Evolutionary conservation across 2,329 filamentous ascomycete species (phyloP).

Genomic region (Paraconiothyrium sp.): DNA sequence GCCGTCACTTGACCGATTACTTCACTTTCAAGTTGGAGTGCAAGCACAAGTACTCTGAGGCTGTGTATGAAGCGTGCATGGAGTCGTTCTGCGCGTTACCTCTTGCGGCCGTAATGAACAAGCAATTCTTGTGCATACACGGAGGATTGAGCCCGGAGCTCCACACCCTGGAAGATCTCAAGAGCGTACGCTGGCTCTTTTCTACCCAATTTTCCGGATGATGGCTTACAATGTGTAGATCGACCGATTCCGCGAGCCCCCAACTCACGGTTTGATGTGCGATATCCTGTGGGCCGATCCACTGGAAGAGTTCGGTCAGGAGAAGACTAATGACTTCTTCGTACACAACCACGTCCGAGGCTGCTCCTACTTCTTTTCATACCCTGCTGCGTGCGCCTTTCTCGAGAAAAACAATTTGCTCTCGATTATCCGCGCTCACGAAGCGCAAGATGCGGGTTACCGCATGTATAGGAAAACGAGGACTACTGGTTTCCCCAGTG

Average conservation of each 20-base stretch:
- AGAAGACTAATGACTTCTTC: conserved; percentile 98
- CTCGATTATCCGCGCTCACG: conserved; percentile 96
- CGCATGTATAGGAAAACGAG: conserved; percentile 99
- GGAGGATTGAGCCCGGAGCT: conserved; percentile 95
- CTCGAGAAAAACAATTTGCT: conserved; percentile 98
- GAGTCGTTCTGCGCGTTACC: conserved; percentile 96
- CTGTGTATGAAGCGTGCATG: conserved; percentile 96
- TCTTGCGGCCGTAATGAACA: conserved; percentile 98
- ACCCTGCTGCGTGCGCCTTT: conserved; percentile 95
- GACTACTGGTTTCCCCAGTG: conserved; percentile 96
- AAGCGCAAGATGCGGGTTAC: conserved; percentile 98
- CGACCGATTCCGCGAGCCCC: conserved; percentile 96
- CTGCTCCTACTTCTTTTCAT: conserved; percentile 99
- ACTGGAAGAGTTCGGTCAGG: conserved; percentile 96
- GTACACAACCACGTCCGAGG: conserved; percentile 98
- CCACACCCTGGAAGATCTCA: conserved; percentile 93
- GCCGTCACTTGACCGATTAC: conserved; percentile 98
- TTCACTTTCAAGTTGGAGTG: conserved; percentile 99
- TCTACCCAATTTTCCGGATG: conserved; percentile 1
- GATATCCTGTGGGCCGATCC: conserved; percentile 99
- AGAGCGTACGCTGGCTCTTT: conserved; percentile 69
- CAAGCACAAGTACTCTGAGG: conserved; percentile 99
- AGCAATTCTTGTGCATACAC: conserved; percentile 98
- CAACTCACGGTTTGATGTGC: conserved; percentile 98
- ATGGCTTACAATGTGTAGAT: conserved; percentile 66